A percentile compares a stretch with the other conserved stretches of the same genome.
These are phyloP conservation scores for Hanseniaspora hatyaiensis DNA, from an alignment of 805 yeast genomes.

Conservation along the genomic window DNA sequence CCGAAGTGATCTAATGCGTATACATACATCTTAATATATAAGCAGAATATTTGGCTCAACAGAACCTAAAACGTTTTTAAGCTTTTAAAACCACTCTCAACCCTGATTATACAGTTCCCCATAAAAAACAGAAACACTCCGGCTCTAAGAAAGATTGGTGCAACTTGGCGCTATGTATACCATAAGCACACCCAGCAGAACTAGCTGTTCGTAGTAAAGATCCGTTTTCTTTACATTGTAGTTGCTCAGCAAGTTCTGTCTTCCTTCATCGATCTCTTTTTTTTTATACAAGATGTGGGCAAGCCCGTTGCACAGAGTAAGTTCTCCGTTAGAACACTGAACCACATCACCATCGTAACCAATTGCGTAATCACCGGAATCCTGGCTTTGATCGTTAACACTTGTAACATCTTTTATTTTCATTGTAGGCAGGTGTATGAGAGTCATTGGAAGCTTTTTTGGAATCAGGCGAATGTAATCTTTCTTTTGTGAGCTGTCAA, in stretches of 20 bases:
- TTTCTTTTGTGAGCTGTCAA: not conserved
- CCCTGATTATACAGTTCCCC: no score
- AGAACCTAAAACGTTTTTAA: no score
- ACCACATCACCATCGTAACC: slow-evolving; percentile 6
- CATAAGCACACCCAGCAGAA: not conserved
- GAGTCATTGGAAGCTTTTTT: not conserved
- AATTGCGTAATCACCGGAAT: not conserved
- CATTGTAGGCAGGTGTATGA: slow-evolving; percentile 8
- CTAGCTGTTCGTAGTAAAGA: not conserved
- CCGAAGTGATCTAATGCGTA: no score
- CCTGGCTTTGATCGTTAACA: not conserved
- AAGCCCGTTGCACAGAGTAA: not conserved
- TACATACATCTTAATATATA: no score
- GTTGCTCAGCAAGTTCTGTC: not conserved
- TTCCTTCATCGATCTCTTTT: not conserved
- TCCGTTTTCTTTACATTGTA: not conserved
- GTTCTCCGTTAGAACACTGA: not conserved
- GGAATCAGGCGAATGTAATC: not conserved
- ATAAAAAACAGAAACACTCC: no score
- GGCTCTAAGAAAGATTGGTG: not conserved
- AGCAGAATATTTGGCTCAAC: no score
- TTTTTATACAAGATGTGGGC: not conserved
- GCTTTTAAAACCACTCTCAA: not conserved
- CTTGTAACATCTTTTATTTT: not conserved
- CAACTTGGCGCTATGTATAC: slow-evolving; percentile 2